Evolutionary conservation across 768 basidiomycete species (phyloP).

Genomic region (Kwoniella heveanensis): DNA sequence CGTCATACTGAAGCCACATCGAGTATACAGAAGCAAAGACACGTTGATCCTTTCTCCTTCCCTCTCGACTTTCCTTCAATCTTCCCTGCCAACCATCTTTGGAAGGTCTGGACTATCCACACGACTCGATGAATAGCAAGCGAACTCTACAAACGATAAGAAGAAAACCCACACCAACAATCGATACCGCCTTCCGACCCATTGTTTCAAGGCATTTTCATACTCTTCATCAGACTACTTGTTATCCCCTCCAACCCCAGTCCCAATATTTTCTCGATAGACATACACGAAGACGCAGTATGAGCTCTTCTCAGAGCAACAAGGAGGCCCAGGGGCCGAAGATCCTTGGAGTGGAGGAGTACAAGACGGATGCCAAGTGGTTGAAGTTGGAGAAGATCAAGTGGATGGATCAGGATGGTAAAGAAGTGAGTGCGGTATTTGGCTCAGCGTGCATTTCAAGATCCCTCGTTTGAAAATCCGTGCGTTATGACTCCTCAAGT

Average conservation of each 20-base stretch:
- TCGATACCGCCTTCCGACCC: no score
- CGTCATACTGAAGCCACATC: no score
- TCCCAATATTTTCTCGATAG: no score
- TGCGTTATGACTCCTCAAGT: no score
- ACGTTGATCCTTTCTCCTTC: background rate
- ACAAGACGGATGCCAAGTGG: conserved; percentile 66
- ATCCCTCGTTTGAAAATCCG: no score
- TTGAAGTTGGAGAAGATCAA: conserved; percentile 77
- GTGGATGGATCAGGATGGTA: conserved; percentile 77
- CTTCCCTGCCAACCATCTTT: background rate
- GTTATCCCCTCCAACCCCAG: no score
- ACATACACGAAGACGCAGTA: background rate
- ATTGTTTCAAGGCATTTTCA: no score
- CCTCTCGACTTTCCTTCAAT: background rate
- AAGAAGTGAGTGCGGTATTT: conserved; percentile 63
- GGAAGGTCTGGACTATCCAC: background rate
- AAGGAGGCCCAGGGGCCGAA: conserved; percentile 57
- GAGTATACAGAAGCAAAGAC: background rate
- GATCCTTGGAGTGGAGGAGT: conserved; percentile 60
- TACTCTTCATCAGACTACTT: no score
- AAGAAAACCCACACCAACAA: no score
- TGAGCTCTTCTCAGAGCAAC: conserved; percentile 20
- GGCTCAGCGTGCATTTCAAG: no score
- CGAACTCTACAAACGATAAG: background rate
- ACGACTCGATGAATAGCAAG: background rate